phyloP scores from a whole-genome alignment of 305 asterid species.

The Rubia tinctorum region DNA sequence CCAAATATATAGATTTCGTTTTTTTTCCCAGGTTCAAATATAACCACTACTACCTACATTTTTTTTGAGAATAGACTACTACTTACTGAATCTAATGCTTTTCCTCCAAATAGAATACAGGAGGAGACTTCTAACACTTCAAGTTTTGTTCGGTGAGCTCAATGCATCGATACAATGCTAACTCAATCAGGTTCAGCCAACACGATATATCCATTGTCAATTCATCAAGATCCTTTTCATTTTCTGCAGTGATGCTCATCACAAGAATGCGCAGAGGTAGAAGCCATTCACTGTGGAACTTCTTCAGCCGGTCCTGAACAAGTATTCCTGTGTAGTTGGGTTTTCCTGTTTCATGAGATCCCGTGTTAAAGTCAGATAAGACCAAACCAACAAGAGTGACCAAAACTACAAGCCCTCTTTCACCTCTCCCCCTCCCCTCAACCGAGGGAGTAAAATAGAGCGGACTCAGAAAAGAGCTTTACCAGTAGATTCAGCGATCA shows the following conservation, averaged over 20 bases:
- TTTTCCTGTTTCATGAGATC: slow-evolving; percentile 42
- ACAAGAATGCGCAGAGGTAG: slow-evolving; percentile 74
- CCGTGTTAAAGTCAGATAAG: no score
- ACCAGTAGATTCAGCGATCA: slow-evolving; percentile 82
- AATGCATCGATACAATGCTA: slow-evolving; percentile 70
- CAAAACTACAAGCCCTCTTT: no score
- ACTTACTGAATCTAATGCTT: no score
- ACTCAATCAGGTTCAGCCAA: slow-evolving; percentile 62
- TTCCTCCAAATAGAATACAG: no score
- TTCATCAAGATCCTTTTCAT: slow-evolving; percentile 28
- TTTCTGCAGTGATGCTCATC: slow-evolving; percentile 38
- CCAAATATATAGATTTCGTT: no score
- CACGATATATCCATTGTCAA: slow-evolving; percentile 32
- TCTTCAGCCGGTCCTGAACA: slow-evolving; percentile 44
- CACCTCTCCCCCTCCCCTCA: no score
- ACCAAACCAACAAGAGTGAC: no score
- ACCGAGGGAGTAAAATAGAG: background rate
- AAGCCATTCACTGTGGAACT: slow-evolving; percentile 66
- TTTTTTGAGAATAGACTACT: no score
- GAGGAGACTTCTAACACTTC: slow-evolving; percentile 11
- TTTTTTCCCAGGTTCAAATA: no score
- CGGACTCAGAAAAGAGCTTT: background rate
- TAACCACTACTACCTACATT: no score
- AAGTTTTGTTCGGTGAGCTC: slow-evolving; percentile 66
- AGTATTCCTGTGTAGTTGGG: slow-evolving; percentile 60